Evolutionary conservation across 2,329 filamentous ascomycete species (phyloP), one percentile per base, ranked within the genome.

Genomic region (Sclerotinia sclerotiorum): DNA sequence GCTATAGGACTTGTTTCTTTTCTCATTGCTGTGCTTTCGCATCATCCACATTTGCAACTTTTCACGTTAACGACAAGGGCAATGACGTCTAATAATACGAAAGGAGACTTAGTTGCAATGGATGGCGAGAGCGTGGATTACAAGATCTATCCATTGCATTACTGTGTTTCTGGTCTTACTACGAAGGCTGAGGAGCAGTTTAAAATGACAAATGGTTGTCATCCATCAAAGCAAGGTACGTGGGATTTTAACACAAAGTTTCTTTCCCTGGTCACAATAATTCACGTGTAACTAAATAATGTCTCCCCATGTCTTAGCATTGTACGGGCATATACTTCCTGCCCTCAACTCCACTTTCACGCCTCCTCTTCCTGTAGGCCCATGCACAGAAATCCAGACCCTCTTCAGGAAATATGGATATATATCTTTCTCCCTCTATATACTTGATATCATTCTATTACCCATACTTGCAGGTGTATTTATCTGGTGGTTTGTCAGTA

Each of bases 401-500:
- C 29, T 63, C 5, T 63, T 63, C 46, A 51, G 24, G 39, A n/a
- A 63, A 15, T 51, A 63, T 42, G 60, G 32, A 39, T 63, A 63
- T 8, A 51, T 51, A 39, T 63, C 60, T 42, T 51, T 39, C 46
- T 39, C n/a, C 2, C 32, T 63, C 19, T 63, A 63, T 2, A 63
- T 63, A 5, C 8, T 63, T 13, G 46, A 63, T 15, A 21, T 51
- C 15, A 63, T 63, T 51, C 46, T 63, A 8, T 24, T 51, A 5
- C 60, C 60, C 21, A 27, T 52, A 21, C 15, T 27, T 42, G 60
- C 60, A 51, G 32, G 17, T 4, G 60, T 13, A 21, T 63, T 63
- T 51, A 51, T 63, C 32, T 63, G 60, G 60, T 63, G 46, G 60
- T 51, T 63, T n/a, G 51, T 63, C 5, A 39, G 29, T 13, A 63